A percentile compares a stretch with the other conserved stretches of the same genome.
Evolutionary conservation across 2,329 filamentous ascomycete species (phyloP).

Genomic region (Colletotrichum aenigma): DNA sequence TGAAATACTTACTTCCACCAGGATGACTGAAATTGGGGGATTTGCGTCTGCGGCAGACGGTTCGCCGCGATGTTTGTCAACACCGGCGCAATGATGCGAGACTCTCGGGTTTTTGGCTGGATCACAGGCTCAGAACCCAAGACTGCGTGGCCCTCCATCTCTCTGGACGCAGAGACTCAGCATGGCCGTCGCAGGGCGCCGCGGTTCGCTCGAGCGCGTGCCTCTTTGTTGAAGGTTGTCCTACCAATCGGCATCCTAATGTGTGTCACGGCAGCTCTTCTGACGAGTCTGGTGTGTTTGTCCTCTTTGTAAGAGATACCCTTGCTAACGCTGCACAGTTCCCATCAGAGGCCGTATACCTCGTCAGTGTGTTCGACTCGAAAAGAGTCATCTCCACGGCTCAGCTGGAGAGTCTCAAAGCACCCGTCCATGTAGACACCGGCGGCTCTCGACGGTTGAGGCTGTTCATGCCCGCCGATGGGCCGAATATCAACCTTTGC

Average conservation of each 20-base stretch:
- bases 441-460: constrained; percentile 29
- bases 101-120: background rate
- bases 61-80: background rate
- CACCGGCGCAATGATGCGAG: background rate
- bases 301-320: background rate
- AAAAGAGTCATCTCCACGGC: background rate
- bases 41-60: background rate
- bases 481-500: constrained; percentile 40
- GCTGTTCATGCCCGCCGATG: constrained; percentile 43
- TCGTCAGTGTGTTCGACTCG: background rate
- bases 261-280: background rate
- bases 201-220: background rate
- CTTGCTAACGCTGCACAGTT: background rate
- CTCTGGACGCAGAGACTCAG: background rate
- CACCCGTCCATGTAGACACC: background rate
- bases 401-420: background rate
- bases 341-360: background rate
- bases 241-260: background rate
- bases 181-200: background rate
- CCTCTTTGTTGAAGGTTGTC: background rate
- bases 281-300: background rate
- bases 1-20: background rate
- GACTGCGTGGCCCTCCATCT: background rate
- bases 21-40: background rate
- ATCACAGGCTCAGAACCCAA: background rate